Evolutionary conservation across 2,329 filamentous ascomycete species (phyloP), one percentile per base, ranked within the genome.

Genomic region (Rhytidhysteron rufulum): DNA sequence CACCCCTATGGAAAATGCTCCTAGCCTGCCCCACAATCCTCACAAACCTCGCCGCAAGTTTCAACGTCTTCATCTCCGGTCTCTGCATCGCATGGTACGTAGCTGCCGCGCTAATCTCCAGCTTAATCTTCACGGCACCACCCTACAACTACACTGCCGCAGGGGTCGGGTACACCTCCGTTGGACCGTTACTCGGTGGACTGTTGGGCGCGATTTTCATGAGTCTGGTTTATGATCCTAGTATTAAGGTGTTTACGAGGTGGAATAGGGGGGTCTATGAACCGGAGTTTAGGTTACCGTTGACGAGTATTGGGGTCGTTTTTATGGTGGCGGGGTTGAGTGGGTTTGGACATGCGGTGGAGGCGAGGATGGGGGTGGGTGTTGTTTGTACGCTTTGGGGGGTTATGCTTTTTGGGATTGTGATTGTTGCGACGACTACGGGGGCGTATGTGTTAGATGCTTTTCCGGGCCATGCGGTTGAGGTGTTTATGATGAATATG

Each of bases 61-160:
- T 27, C 24, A 27, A 27, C 13, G 13, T 27, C 24, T 27, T 27
- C 24, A 7, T 27, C 24, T 32, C 30, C 15, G 30, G 30, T n/a
- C 11, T 13, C 11, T 7, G 9, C 8, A 32, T 17, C 11, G 11
- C 30, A 15, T 32, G 11, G 11, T 32, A 32, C 30, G 30, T 32
- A 8, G 30, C 30, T 15, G 30, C 30, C 8, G 11, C 30, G 8
- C 16, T n/a, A 8, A 17, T 32, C 11, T 13, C 16, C 16, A 63
- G 67, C 9, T 67, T 69, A 24, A 74, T 77, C 46, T 77, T 76
- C 55, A 69, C 67, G 29, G 60, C 53, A 1, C 67, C 71, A 11
- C 74, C 74, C 0, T 78, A 77, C 58, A 52, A 55, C n/a, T 61
- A 69, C 29, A 58, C 50, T 5, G 60, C 66, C 0, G 63, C 63